Evolutionary conservation across 208 protist species (phyloP), one percentile per base, ranked within the genome.

Genomic region (Blechomonas ayalai): DNA sequence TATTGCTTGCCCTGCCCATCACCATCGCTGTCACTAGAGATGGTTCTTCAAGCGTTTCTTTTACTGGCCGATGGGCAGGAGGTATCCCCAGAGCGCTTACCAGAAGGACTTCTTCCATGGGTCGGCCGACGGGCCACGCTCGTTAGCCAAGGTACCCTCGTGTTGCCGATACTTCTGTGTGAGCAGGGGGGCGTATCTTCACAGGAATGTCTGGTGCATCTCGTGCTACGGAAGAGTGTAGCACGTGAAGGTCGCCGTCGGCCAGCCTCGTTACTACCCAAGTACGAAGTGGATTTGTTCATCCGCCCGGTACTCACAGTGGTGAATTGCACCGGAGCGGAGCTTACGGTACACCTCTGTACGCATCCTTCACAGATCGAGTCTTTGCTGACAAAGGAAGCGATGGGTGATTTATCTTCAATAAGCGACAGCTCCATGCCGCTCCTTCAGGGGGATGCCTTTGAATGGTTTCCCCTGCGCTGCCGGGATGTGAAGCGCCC

Each of bases 201-300:
- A 19, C 27, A 8, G 29, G 45, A 29, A 3, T 52, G 8, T n/a
- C 32, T 53, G 31, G 55, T 53, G 27, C 19, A 54, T 6, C 43
- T 70, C 24, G 44, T 64, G 16, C 29, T 63, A 10, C 51, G 32
- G 19, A 39, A 59, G 15, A 34, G 20, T 33, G n/a, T 70, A 25
- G 46, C 62, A 15, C 22, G 43, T 15, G 56, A 70, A 39, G 52
- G 24, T 31, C 15, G 18, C 25, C 57, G 26, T n/a, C 57, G 67
- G 22, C 54, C 45, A 0, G 51, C 41, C 32, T 42, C 29, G 15
- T 43, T 65, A 7, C 38, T 68, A 19, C 45, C 51, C 2, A 57
- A 59, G 22, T 70, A 64, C 50, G 68, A 76, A 16, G 55, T 76
- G 12, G 31, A 47, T 25, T 16, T 69, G n/a, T 25, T 40, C 23